A percentile compares a stretch with the other conserved stretches of the same genome.
phyloP scores from a whole-genome alignment of 345 rosid genomes.

The Eucalyptus leucophloia region DNA sequence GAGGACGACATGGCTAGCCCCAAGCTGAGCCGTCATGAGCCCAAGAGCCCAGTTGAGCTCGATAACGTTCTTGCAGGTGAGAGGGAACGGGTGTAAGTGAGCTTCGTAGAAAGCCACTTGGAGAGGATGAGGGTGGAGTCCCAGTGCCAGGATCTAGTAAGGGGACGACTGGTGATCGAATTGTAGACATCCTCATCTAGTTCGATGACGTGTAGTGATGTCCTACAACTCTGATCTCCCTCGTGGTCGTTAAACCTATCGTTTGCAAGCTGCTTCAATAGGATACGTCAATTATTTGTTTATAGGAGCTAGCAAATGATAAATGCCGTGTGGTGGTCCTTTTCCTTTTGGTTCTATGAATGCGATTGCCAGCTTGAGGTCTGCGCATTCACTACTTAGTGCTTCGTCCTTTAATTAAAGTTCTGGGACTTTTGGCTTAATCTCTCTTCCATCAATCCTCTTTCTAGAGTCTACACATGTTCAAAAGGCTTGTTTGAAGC shows the following conservation, averaged over 20 bases:
- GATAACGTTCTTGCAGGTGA: neutral
- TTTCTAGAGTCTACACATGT: neutral
- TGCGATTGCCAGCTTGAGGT: neutral
- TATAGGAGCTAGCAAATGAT: neutral
- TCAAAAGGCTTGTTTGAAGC: accelerated
- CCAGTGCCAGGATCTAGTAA: accelerated
- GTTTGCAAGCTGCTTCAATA: neutral
- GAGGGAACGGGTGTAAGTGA: neutral
- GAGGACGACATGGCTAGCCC: no score
- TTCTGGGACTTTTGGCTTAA: neutral
- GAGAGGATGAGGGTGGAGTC: neutral
- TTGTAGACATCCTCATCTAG: neutral
- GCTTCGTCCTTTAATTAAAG: neutral
- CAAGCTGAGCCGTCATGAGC: accelerated
- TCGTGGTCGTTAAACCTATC: neutral
- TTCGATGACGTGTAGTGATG: neutral
- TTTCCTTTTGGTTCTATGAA: neutral
- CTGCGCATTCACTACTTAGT: neutral
- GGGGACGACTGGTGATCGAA: neutral
- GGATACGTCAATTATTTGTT: no score
- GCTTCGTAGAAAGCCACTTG: neutral
- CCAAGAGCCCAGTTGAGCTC: accelerated
- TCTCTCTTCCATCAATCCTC: neutral
- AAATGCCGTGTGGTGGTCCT: neutral
- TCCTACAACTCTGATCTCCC: accelerated